A percentile compares a stretch with the other conserved stretches of the same genome.
These are phyloP conservation scores for Jamesozyma lodderae DNA, from an alignment of 805 yeast species.

Conservation along the genomic window DNA sequence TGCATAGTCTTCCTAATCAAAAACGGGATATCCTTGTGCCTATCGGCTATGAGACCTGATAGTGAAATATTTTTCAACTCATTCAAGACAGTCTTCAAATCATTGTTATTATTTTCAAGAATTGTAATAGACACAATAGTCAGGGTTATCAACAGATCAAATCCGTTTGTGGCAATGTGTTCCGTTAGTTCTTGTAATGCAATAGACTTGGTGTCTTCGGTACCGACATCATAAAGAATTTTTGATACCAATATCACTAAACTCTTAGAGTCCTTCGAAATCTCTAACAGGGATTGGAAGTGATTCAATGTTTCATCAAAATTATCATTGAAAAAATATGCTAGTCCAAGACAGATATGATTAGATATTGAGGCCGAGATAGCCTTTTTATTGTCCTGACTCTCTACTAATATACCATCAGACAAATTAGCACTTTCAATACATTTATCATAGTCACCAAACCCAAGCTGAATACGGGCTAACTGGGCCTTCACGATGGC, in stretches of 20 bases:
- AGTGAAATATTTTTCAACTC: conserved; percentile 52
- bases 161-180: conserved; percentile 53
- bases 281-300: conserved; percentile 53
- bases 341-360: conserved; percentile 62
- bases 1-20: conserved; percentile 44
- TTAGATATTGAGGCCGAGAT: conserved; percentile 41
- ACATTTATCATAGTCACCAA: conserved; percentile 45
- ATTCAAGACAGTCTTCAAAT: conserved; percentile 49
- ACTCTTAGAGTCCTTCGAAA: conserved; percentile 49
- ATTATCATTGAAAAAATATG: conserved; percentile 52
- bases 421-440: conserved; percentile 52
- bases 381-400: conserved; percentile 11
- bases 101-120: conserved; percentile 48
- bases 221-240: conserved; percentile 66
- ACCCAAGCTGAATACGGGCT: conserved; percentile 63
- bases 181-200: conserved; percentile 76
- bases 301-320: conserved; percentile 59
- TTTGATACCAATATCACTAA: conserved; percentile 70
- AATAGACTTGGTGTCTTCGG: conserved; percentile 68
- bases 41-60: conserved; percentile 41
- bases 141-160: conserved; percentile 57
- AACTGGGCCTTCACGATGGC: conserved; percentile 57
- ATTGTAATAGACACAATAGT: conserved; percentile 75
- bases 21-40: conserved; percentile 46
- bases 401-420: conserved; percentile 40